These are phyloP conservation scores for Xylaria sp. DNA, from an alignment of 2,329 filamentous ascomycete species.

Conservation along the genomic window DNA sequence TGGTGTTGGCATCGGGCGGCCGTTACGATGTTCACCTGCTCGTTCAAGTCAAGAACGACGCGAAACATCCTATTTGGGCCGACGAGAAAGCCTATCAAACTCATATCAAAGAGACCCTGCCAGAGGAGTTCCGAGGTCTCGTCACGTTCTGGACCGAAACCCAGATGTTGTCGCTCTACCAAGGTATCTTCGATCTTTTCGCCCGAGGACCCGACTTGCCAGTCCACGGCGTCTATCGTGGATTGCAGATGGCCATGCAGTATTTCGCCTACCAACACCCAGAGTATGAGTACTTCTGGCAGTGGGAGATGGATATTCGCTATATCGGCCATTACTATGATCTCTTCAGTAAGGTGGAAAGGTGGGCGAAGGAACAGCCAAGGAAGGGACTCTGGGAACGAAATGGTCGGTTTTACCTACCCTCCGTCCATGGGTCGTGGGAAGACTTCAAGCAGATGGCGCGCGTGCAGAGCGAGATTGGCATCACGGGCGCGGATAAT, in stretches of 20 bases:
- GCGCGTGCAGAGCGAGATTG: slow-evolving; percentile 73
- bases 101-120: slow-evolving; percentile 69
- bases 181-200: slow-evolving; percentile 80
- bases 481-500: slow-evolving; percentile 66
- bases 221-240: slow-evolving; percentile 90
- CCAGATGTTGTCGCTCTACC: slow-evolving; percentile 89
- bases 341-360: slow-evolving; percentile 68
- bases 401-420: slow-evolving; percentile 76
- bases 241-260: slow-evolving; percentile 91
- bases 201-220: slow-evolving; percentile 67
- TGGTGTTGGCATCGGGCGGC: slow-evolving; percentile 78
- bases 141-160: slow-evolving; percentile 92
- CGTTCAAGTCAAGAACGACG: slow-evolving; percentile 80
- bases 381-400: slow-evolving; percentile 82
- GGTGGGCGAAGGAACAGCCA: slow-evolving; percentile 73
- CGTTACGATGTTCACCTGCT: slow-evolving; percentile 87
- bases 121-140: slow-evolving; percentile 85
- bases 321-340: slow-evolving; percentile 89
- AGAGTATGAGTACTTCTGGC: slow-evolving; percentile 91
- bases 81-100: slow-evolving; percentile 69
- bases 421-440: slow-evolving; percentile 75
- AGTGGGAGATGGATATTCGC: slow-evolving; percentile 92
- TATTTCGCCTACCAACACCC: slow-evolving; percentile 87
- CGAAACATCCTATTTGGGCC: slow-evolving; percentile 75
- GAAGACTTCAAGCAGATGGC: slow-evolving; percentile 80